Base-by-base conservation (phyloP, 2,329 filamentous ascomycete species). In the Botrytis paeoniae region DNA sequence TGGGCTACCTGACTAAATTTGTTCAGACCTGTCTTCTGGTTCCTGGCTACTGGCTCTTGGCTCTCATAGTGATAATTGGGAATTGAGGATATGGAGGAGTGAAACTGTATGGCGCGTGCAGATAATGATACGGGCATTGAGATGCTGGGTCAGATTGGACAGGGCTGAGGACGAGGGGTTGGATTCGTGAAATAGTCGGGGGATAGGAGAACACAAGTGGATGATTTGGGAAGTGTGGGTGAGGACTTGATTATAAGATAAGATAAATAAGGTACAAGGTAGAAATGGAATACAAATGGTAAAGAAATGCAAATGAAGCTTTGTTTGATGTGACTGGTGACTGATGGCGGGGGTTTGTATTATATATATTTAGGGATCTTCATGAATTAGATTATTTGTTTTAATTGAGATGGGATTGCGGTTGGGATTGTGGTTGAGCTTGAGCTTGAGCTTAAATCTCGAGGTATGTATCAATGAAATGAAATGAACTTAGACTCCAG, bases 261-360 rank as follows among this genome's bases (percentile, higher is more conserved):
- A 66, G 64, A 57, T 32, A 66, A 29, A 43, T 63, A 63, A 18
- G 37, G n/a, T 41, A 51, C 37, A 39, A 39, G 45, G 35, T 66
- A 68, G 35, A 68, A 68, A 68, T 29, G 51, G 64, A 54, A 68
- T 68, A 68, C 64, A 68, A 54, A 54, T 54, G 64, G 45, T 29
- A 41, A 35, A 25, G 64, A 68, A 54, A 32, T 68, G 25, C 20
- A 41, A 12, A 20, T 35, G 16, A 59, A 59, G 18, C 2, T 20
- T 35, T 59, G 16, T 35, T 35, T 20, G 18, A 16, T 32, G 43
- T 45, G 7, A 20, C 8, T 48, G 43, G 43, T 48, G 43, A 22
- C 8, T 45, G 43, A 8, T 10, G 43, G 20, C 3, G 1, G 22
- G 9, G 45, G 45, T 48, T 10, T 48, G 2, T 10, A 1, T 48